Conservation (phyloP, 1,139 yeast species). For the Candida pseudoviswanathii region DNA sequence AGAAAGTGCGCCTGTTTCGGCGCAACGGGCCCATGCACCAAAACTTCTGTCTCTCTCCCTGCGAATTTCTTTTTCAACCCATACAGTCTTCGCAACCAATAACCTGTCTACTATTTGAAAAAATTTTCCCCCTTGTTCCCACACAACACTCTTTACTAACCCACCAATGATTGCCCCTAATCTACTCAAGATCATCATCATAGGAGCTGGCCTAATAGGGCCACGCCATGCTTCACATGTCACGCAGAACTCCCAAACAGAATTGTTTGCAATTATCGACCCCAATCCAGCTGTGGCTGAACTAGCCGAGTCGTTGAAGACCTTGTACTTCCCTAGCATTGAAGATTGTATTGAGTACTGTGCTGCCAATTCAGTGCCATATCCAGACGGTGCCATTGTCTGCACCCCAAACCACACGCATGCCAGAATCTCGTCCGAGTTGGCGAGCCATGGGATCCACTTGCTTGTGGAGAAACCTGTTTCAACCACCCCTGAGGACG, state of each 20-base stretch:
- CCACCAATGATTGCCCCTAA: slow-evolving; percentile 5
- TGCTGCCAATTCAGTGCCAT: slow-evolving; percentile 21
- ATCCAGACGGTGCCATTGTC: slow-evolving; percentile 46
- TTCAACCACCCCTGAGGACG: slow-evolving; percentile 39
- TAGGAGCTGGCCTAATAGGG: slow-evolving; percentile 47
- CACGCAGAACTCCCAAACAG: slow-evolving; percentile 23
- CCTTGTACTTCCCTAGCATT: slow-evolving; percentile 30
- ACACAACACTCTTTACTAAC: neutral
- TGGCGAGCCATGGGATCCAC: slow-evolving; percentile 39
- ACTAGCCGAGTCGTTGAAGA: slow-evolving; percentile 28
- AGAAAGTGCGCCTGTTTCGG: neutral
- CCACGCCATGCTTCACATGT: slow-evolving; percentile 46
- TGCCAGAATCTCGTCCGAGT: slow-evolving; percentile 32
- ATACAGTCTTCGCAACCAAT: neutral
- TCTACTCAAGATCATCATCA: slow-evolving; percentile 21
- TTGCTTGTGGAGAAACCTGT: slow-evolving; percentile 46
- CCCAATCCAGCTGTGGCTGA: slow-evolving; percentile 27
- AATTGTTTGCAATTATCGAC: slow-evolving; percentile 39
- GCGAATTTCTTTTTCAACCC: neutral
- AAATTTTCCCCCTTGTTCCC: neutral
- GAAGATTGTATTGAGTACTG: slow-evolving; percentile 31
- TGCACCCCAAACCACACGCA: slow-evolving; percentile 49
- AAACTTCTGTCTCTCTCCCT: neutral
- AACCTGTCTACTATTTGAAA: neutral
- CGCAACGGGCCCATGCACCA: neutral